Evolutionary conservation across 805 yeast species (phyloP), one percentile per base, ranked within the genome.

Genomic region (Candida jianshihensis): DNA sequence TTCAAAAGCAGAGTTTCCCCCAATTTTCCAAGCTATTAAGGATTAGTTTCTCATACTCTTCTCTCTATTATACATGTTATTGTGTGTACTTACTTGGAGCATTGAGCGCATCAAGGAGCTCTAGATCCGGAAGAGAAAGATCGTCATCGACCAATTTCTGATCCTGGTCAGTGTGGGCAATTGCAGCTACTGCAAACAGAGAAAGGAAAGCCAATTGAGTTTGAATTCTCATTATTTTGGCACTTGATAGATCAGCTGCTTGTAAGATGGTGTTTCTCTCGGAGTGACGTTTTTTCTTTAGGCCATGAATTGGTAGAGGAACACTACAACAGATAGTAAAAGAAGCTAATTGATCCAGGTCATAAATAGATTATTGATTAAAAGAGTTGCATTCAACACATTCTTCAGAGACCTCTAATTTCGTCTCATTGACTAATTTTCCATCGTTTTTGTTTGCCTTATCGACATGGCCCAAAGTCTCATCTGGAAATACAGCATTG

Each of bases 391-490:
- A 51, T 17, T 51, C 56, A 2, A n/a, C 25, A 24, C 53, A 47
- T 19, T 38, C 49, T 4, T 22, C 33, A 13, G 35, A 13, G 18
- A n/a, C 21, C 2, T 36, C 31, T 9, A 6, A 11, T 26, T 27
- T 26, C 4, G 13, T 20, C 16, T 34, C 28, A 9, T n/a, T 41
- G 2, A 42, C 16, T 11, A 55, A 37, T 27, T 37, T 38, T 2
- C 54, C 53, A 12, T 41, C 40, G 40, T 46, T 42, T 30, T 33
- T 35, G 33, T 36, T 40, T 30, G 38, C 34, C 48, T 49, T 48
- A 34, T 83, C 92, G 11, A 80, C 67, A 57, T 83, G 94, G 7
- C 87, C 88, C 43, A 84, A 57, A 12, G 60, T 51, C 11, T 64
- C 60, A 1, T 58, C 63, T 0, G 87, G 88, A 33, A 64, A 71